A percentile compares a stretch with the other conserved stretches of the same genome.
phyloP scores from a whole-genome alignment of 257 asterid species.

The Lycium ferocissimum region DNA sequence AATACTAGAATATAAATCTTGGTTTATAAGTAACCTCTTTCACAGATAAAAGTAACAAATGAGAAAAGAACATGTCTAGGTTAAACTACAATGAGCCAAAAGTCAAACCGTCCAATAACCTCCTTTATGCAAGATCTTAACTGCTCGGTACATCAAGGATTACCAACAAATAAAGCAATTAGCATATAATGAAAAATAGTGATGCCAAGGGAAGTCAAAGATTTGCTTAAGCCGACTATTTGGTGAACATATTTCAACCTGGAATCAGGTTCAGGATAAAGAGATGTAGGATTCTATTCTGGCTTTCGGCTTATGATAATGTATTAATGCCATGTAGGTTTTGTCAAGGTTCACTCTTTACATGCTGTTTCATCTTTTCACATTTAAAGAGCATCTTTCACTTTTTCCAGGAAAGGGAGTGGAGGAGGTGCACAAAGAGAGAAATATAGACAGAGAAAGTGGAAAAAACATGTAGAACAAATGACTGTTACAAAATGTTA shows the following conservation, averaged over 20 bases:
- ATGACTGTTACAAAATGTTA: background rate
- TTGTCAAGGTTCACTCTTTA: background rate
- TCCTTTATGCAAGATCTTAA: slow-evolving; percentile 13
- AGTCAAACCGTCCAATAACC: slow-evolving; percentile 21
- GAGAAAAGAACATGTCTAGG: background rate
- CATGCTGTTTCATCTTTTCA: slow-evolving; percentile 10
- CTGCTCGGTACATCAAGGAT: background rate
- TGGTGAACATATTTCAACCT: slow-evolving; percentile 18
- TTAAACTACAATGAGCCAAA: background rate
- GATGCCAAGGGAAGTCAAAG: background rate
- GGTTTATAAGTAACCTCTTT: background rate
- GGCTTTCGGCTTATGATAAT: slow-evolving; percentile 2
- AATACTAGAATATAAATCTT: background rate
- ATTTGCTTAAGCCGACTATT: background rate
- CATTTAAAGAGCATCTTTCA: slow-evolving; percentile 18
- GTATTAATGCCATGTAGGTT: slow-evolving; percentile 24
- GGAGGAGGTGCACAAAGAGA: background rate
- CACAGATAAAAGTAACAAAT: slow-evolving; percentile 8
- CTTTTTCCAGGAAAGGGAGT: background rate
- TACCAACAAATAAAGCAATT: background rate
- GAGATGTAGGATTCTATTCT: background rate
- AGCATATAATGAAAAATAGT: background rate
- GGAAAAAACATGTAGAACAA: background rate
- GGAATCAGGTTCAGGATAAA: slow-evolving; percentile 28
- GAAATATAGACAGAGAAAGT: no score